Evolutionary conservation across 202 grass and related monocot genomes (phyloP).

Genomic region (Musa balbisiana): DNA sequence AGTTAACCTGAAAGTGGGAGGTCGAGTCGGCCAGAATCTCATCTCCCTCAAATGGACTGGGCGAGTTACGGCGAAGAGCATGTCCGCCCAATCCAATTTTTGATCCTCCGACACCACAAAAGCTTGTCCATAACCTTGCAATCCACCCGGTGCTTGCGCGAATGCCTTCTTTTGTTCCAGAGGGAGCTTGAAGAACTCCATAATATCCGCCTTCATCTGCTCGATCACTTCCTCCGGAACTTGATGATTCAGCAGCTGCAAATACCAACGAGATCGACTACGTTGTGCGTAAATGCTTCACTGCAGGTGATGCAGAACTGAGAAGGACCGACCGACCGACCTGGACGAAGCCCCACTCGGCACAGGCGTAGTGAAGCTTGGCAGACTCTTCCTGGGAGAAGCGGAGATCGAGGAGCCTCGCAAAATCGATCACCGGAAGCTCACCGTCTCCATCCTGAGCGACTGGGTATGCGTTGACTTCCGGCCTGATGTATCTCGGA

Average conservation of each 20-base stretch:
- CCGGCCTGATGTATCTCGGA: slow-evolving; percentile 32
- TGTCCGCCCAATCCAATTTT: slow-evolving; percentile 35
- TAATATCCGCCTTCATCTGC: slow-evolving; percentile 10
- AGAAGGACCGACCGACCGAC: not conserved
- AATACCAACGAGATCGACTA: too few relatives aligned
- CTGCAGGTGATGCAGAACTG: too few relatives aligned
- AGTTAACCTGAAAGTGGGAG: slow-evolving; percentile 45
- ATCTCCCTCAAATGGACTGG: slow-evolving; percentile 16
- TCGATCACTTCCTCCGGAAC: slow-evolving; percentile 35
- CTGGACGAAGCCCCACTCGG: not conserved
- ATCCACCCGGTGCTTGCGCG: slow-evolving; percentile 14
- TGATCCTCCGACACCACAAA: slow-evolving; percentile 63
- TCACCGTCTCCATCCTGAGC: not conserved
- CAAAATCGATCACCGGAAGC: not conserved
- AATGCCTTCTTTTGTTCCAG: slow-evolving; percentile 35
- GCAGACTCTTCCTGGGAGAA: not conserved
- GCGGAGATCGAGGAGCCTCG: not conserved
- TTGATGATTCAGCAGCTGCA: slow-evolving; percentile 40
- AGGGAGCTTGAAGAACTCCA: slow-evolving; percentile 47
- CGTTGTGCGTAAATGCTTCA: too few relatives aligned
- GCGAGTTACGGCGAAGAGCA: not conserved
- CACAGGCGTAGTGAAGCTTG: not conserved
- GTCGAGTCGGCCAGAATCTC: slow-evolving; percentile 38
- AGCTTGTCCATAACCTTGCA: slow-evolving; percentile 56
- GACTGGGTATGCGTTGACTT: slow-evolving; percentile 19